Conservation (phyloP, 2,329 filamentous ascomycete species). For the Ascosphaera pollenicola region DNA sequence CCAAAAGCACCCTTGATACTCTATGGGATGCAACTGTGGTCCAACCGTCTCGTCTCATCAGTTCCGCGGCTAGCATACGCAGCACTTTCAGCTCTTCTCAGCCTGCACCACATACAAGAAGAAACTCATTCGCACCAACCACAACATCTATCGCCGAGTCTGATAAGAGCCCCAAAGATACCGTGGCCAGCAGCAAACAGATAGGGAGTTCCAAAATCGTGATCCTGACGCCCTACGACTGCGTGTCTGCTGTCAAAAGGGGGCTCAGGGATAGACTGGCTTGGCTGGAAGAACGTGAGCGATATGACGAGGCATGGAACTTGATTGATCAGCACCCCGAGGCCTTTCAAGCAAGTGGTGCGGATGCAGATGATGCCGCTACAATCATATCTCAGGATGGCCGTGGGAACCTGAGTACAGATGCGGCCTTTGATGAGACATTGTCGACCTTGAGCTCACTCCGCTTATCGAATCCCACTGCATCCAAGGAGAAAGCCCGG, state of each 20-base stretch:
- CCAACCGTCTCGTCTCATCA: constrained; percentile 71
- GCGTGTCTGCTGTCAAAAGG: constrained; percentile 72
- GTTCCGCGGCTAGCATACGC: constrained; percentile 57
- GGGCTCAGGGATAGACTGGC: constrained; percentile 65
- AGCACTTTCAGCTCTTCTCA: constrained; percentile 23
- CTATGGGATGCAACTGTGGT: constrained; percentile 71
- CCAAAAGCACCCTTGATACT: constrained; percentile 54
- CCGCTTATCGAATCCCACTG: constrained; percentile 36
- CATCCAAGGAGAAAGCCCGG: constrained; percentile 68
- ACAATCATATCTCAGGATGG: constrained; percentile 13
- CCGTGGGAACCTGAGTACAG: constrained; percentile 22
- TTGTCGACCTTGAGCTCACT: constrained; percentile 40
- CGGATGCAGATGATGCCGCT: constrained; percentile 15
- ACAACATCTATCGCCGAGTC: constrained; percentile 23
- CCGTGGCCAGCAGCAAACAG: neutral
- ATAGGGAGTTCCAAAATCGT: constrained; percentile 46
- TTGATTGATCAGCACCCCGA: constrained; percentile 77
- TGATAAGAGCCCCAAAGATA: constrained; percentile 25
- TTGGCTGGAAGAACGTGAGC: constrained; percentile 65
- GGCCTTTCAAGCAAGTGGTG: constrained; percentile 10
- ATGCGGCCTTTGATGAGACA: neutral
- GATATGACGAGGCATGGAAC: constrained; percentile 73
- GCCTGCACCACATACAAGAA: neutral
- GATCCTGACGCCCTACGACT: constrained; percentile 91
- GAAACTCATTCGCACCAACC: neutral